Conservation (phyloP, 2,329 filamentous ascomycete genomes). For the Lojkania enalia region DNA sequence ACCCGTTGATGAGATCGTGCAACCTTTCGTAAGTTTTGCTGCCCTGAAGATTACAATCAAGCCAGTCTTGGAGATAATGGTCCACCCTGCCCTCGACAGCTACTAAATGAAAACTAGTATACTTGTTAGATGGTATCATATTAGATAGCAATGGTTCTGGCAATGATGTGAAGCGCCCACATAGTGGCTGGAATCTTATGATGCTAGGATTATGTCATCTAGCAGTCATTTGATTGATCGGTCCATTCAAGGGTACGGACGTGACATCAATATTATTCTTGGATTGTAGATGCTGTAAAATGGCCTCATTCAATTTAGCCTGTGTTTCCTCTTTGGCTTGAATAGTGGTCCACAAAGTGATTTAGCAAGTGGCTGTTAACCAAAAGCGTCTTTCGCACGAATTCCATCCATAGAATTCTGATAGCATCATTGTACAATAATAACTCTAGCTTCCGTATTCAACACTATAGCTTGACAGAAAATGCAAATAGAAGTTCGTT, state of each 20-base stretch:
- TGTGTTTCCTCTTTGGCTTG: constrained; percentile 15
- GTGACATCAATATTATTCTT: constrained; percentile 21
- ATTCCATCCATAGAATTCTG: constrained; percentile 9
- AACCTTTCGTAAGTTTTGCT: constrained; percentile 29
- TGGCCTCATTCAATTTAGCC: neutral
- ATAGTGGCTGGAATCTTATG: constrained; percentile 16
- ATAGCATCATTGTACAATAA: constrained; percentile 10
- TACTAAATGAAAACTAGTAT: constrained; percentile 32
- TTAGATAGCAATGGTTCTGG: constrained; percentile 12
- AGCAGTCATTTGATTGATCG: constrained; percentile 14
- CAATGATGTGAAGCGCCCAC: constrained; percentile 11
- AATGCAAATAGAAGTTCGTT: constrained; percentile 16
- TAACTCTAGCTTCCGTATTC: constrained; percentile 27
- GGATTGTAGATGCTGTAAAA: constrained; percentile 16
- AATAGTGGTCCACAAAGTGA: too few relatives aligned
- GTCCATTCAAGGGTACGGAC: constrained; percentile 21
- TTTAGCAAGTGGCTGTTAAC: constrained; percentile 9
- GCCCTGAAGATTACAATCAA: constrained; percentile 27
- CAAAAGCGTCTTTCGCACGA: neutral
- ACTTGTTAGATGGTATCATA: constrained; percentile 14
- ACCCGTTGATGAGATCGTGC: constrained; percentile 17
- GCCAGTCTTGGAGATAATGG: constrained; percentile 46
- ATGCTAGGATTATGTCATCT: constrained; percentile 4
- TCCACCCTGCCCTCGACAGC: constrained; percentile 57
- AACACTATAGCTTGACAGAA: constrained; percentile 26